Base-by-base conservation (phyloP, 2,329 filamentous ascomycete genomes). In the Gaeumannomyces sp. region DNA sequence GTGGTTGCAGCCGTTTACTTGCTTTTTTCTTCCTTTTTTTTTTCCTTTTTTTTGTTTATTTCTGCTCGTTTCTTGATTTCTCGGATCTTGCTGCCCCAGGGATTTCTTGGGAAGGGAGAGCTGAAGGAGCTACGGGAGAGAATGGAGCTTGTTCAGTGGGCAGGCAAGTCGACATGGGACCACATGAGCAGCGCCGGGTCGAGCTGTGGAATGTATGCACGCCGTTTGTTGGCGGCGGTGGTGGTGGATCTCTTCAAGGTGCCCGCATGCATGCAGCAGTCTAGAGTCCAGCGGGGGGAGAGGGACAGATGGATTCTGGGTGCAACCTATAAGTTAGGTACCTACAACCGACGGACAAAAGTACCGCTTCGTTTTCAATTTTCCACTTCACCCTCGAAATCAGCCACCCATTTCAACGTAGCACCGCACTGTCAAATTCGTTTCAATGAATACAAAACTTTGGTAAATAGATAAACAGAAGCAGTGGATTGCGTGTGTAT, bases 1-100 rank as follows among this genome's bases (percentile, higher is more conserved):
- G 53, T 16, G 35, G 60, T 63, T 62, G 19, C 25, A 31, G n/a
- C 65, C 50, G 22, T 59, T 62, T 64, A 14, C 53, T 59, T 62
- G 66, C 57, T 29, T 57, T 29, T 35, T 61, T 61, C 16, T 35
- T 61, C 60, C 16, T 35, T 62, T n/a, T n/a, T 16, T 38, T 31
- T 31, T 56, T 2, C 11, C 1, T 59, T 27, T 31, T 22, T 60
- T 33, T 35, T 38, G n/a, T 59, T 60, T 60, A 35, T 53, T 62
- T 27, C 28, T 29, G 45, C 16, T 63, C 22, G 33, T 63, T 50
- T n/a, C 7, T n/a, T n/a, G 13, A 5, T 50, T 50, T 22, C 22
- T 22, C 45, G 22, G 45, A 45, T 4, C 7, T 29, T 7, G 25
- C 57, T 57, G 53, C n/a, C 53, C 22, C 53, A 5, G 19, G 53